phyloP scores from a whole-genome alignment of 2,329 filamentous ascomycete species.

The Phialocephala sp. region DNA sequence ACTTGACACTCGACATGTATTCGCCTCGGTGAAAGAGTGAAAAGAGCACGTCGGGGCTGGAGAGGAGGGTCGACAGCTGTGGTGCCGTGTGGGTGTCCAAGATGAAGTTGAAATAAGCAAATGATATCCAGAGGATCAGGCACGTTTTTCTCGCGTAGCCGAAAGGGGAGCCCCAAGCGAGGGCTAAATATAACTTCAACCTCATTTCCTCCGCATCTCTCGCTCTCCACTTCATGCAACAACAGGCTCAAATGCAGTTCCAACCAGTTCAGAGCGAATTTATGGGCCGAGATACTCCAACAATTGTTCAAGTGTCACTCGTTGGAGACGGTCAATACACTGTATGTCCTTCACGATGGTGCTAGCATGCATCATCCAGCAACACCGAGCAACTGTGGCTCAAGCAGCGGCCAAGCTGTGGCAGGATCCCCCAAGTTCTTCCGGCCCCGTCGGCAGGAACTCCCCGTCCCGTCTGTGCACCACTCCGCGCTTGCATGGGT shows the following conservation, averaged over 20 bases:
- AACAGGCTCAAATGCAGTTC: neutral
- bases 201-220: neutral
- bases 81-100: too few species aligned
- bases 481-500: neutral
- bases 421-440: neutral
- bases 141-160: conserved; percentile 5
- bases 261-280: too few species aligned
- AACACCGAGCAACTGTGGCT: neutral
- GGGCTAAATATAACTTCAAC: conserved; percentile 2
- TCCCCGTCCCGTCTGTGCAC: neutral
- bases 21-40: neutral
- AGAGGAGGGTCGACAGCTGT: too few species aligned
- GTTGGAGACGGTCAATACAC: neutral
- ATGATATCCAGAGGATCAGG: neutral
- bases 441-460: neutral
- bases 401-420: neutral
- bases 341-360: neutral
- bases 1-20: neutral
- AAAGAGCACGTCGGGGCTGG: neutral
- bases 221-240: neutral
- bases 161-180: neutral
- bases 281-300: too few species aligned
- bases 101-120: conserved; percentile 6
- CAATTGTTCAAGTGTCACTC: neutral
- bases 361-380: neutral